Conservation (phyloP, 225 moss, liverwort and hornwort genomes). For the Physcomitrellopsis africana region DNA sequence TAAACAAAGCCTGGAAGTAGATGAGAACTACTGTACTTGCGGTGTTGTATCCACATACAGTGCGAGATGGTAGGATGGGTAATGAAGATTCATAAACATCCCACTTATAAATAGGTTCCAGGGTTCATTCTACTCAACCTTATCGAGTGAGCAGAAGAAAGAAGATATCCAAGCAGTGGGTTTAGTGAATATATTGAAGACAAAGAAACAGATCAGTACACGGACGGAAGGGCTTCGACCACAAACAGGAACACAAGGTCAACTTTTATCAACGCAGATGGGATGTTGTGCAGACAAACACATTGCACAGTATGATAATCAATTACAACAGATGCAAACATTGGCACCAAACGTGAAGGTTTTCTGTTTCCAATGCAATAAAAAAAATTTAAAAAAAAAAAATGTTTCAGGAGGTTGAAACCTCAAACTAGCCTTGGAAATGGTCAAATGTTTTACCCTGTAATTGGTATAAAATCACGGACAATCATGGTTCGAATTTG, state of each 20-base stretch:
- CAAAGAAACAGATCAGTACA: background rate
- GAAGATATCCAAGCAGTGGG: too few species aligned
- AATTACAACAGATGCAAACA: conserved; percentile 10
- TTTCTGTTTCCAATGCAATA: conserved; percentile 20
- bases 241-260: too few species aligned
- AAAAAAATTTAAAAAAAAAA: background rate
- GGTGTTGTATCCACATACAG: too few species aligned
- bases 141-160: too few species aligned
- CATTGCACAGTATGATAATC: conserved; percentile 9
- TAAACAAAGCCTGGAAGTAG: too few species aligned
- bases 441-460: conserved; percentile 8
- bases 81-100: too few species aligned
- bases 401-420: conserved; percentile 37
- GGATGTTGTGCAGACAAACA: background rate
- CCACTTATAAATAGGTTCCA: too few species aligned
- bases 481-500: conserved; percentile 28
- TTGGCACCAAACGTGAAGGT: conserved; percentile 10
- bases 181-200: background rate
- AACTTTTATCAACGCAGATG: background rate
- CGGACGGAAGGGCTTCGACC: too few species aligned
- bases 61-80: too few species aligned
- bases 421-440: conserved; percentile 7
- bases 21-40: too few species aligned
- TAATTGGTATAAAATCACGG: conserved; percentile 19
- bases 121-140: too few species aligned